Conservation (phyloP, 495 filamentous ascomycete species). For the Lophium mytilinum region DNA sequence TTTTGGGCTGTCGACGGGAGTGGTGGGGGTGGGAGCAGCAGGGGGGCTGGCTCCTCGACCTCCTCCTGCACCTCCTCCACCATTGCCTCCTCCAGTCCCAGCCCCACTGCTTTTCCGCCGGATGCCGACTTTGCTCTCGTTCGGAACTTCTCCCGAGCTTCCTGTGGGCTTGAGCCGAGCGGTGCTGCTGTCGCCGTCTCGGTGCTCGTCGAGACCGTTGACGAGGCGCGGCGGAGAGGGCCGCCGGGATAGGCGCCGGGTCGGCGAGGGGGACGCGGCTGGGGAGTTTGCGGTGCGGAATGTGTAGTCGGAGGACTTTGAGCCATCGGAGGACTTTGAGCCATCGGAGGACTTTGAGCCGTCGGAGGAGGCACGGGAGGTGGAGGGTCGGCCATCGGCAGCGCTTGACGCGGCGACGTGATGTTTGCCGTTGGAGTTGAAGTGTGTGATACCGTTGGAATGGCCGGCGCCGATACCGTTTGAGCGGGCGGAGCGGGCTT, state of each 20-base stretch:
- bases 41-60: background rate
- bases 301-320: slow-evolving; percentile 1
- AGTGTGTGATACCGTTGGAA: background rate
- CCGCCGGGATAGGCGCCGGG: slow-evolving; percentile 16
- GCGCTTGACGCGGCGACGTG: no score
- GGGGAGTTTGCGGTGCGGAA: slow-evolving; percentile 3
- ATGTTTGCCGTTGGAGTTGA: no score
- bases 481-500: slow-evolving; percentile 1
- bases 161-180: slow-evolving; percentile 9
- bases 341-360: background rate
- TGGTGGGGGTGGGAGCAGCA: background rate
- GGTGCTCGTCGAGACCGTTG: slow-evolving; percentile 16
- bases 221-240: slow-evolving; percentile 23
- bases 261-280: slow-evolving; percentile 16
- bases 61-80: slow-evolving; percentile 10
- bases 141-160: slow-evolving; percentile 20
- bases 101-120: background rate
- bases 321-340: background rate
- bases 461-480: background rate
- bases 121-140: background rate
- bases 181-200: slow-evolving; percentile 14
- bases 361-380: background rate
- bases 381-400: no score
- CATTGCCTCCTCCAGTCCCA: background rate
- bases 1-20: slow-evolving; percentile 9